Conservation (phyloP, 2,329 filamentous ascomycete species). For the Fusarium subtropicale region DNA sequence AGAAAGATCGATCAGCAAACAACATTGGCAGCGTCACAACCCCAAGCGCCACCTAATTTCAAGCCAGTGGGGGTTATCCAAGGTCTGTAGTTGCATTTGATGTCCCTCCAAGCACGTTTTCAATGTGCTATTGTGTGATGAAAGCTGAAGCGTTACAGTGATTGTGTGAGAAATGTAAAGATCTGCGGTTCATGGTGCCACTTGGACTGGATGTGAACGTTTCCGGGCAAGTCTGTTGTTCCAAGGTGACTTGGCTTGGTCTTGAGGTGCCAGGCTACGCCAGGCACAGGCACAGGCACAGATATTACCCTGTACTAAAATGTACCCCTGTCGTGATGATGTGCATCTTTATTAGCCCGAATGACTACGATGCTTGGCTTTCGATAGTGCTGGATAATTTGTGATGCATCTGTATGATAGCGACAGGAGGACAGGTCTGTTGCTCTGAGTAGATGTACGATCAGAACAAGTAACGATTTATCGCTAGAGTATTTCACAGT, state of each 20-base stretch:
- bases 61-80: conserved; percentile 17
- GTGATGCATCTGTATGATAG: not conserved
- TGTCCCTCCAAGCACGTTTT: conserved; percentile 7
- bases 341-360: not conserved
- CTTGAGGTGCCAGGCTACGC: not conserved
- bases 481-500: not conserved
- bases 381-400: not conserved
- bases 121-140: conserved; percentile 8
- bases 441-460: not conserved
- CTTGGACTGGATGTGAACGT: conserved; percentile 1
- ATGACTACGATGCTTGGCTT: not conserved
- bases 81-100: conserved; percentile 3
- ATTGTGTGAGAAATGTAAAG: conserved; percentile 4
- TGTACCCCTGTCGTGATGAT: conserved; percentile 1
- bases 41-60: conserved; percentile 41
- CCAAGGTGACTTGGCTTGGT: not conserved
- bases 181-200: conserved; percentile 21
- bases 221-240: not conserved
- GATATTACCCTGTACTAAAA: not conserved
- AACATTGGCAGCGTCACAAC: not conserved
- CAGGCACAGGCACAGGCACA: not conserved
- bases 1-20: conserved; percentile 26
- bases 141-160: conserved; percentile 6
- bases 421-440: not conserved
- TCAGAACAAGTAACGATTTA: not conserved